Evolutionary conservation across 2,329 filamentous ascomycete genomes (phyloP), one percentile per base, ranked within the genome.

Genomic region (Dothidotthia symphoricarpi): DNA sequence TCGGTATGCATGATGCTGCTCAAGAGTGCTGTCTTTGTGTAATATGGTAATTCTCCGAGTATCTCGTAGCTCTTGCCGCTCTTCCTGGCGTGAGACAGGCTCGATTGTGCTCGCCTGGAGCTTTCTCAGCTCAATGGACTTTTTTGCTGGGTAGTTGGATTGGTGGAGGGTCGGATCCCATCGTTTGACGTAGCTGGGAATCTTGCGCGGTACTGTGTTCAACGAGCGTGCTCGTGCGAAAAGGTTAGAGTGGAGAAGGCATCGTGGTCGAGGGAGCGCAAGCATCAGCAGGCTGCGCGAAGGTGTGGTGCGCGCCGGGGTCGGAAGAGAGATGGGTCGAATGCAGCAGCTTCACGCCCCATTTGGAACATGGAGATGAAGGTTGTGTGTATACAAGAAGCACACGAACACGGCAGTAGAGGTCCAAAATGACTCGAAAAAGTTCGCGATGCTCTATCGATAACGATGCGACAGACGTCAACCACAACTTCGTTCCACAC

Each of bases 81-180:
- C 36, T 17, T 9, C 14, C 19, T 29, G 39, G n/a, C 28, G 36
- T 10, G 14, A 10, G 33, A 24, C 24, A 16, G 45, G 15, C 17
- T 39, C 24, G 24, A 28, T 8, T 12, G 29, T 36, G 32, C 36
- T 22, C 16, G 31, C 31, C 14, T 22, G 3, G 6, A 31, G 12
- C 12, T 28, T 16, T 4, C n/a, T 34, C 11, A 24, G 6, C 19
- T 46, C 29, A 32, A 13, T 37, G 24, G 35, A 11, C 19, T 19
- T 16, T 16, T 38, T 24, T 16, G 37, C 28, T n/a, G 34, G n/a
- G 1, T 10, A 29, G 12, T 27, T 9, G 16, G 45, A 11, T 4
- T n/a, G 34, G 28, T 57, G 44, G n/a, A 34, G 34, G 5, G 55
- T 53, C 8, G 61, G 61, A 34, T 63, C 41, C 60, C 60, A 65